Evolutionary conservation across 2,329 filamentous ascomycete genomes (phyloP).

Genomic region (Pestalotiopsis sp.): DNA sequence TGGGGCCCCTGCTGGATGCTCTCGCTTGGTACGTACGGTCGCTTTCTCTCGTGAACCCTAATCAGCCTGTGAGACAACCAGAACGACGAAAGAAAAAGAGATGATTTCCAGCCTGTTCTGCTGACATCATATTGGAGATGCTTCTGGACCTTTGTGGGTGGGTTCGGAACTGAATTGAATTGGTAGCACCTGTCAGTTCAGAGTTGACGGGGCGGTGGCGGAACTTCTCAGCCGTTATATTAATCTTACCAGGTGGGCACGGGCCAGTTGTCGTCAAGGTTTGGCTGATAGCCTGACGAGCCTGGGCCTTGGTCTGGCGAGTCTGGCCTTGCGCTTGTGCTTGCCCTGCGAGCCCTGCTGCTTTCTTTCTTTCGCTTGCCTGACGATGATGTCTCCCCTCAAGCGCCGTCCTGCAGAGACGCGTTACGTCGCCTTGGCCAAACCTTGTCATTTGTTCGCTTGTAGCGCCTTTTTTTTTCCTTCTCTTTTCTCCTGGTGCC

Average conservation of each 20-base stretch:
- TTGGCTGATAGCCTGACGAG: background rate
- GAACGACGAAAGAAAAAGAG: background rate
- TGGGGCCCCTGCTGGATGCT: background rate
- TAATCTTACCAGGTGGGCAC: background rate
- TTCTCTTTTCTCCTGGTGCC: background rate
- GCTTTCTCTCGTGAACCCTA: background rate
- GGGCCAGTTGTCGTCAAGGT: background rate
- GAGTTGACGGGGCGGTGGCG: slow-evolving; percentile 3
- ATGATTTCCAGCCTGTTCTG: background rate
- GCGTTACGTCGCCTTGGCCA: background rate
- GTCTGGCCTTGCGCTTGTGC: background rate
- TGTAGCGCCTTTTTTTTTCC: background rate
- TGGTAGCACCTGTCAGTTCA: background rate
- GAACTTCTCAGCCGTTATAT: background rate
- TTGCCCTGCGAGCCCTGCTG: background rate
- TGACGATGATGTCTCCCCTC: background rate
- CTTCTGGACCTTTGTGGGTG: background rate
- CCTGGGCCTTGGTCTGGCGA: background rate
- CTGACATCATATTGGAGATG: background rate
- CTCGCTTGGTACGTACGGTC: background rate
- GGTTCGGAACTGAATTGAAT: background rate
- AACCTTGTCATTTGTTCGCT: background rate
- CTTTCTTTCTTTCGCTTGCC: background rate
- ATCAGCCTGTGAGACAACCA: background rate
- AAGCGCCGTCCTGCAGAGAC: background rate